phyloP scores from a whole-genome alignment of 441 rosid genomes.

The Syzygium syzygioides region DNA sequence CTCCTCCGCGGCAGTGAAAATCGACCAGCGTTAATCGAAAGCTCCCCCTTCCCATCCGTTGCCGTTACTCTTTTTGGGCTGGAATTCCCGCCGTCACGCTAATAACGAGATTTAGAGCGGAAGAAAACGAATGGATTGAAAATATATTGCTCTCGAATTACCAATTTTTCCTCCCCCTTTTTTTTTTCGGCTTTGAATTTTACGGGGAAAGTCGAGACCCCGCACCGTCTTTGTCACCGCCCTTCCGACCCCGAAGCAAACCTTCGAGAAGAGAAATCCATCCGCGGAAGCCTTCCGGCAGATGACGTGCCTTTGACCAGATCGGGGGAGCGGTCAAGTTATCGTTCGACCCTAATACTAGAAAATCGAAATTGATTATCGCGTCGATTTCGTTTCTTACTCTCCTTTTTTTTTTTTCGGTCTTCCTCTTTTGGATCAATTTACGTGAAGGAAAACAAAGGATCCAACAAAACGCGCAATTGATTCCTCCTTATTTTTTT shows the following conservation, averaged over 20 bases:
- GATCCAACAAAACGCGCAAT: neutral
- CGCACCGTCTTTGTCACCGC: rapidly evolving
- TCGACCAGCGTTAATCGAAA: too few species aligned
- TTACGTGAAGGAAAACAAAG: neutral
- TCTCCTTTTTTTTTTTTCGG: neutral
- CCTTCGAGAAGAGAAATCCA: neutral
- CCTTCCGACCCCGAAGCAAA: rapidly evolving
- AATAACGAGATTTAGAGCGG: too few species aligned
- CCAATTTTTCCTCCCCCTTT: neutral
- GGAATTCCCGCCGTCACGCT: too few species aligned
- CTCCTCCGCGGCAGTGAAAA: too few species aligned
- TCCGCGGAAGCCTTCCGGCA: neutral
- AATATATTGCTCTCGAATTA: neutral
- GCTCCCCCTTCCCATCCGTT: too few species aligned
- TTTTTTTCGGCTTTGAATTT: neutral
- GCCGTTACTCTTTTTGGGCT: too few species aligned
- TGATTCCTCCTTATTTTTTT: neutral
- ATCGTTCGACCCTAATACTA: neutral
- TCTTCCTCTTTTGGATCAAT: neutral
- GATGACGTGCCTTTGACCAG: rapidly evolving
- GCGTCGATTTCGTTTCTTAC: neutral
- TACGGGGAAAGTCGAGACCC: rapidly evolving
- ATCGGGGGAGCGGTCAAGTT: rapidly evolving
- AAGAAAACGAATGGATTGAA: too few species aligned
- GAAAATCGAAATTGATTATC: neutral